These are phyloP conservation scores for Quercus tomentella DNA, from an alignment of 331 rosid species.

Conservation along the genomic window DNA sequence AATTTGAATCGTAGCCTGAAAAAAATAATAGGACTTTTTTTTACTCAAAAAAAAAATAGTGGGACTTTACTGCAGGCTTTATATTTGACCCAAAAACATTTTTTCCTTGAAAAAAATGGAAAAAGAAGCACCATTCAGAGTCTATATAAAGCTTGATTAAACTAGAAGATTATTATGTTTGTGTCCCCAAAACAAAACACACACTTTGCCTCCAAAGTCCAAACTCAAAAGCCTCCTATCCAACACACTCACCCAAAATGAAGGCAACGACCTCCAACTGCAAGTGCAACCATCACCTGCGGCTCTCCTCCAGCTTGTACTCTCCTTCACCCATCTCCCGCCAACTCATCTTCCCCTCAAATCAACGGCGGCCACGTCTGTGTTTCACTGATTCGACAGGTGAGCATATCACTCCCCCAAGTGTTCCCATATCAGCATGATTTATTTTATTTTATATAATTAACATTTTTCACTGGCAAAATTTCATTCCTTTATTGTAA, in stretches of 20 bases:
- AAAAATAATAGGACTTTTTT: fast-evolving
- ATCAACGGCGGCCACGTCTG: background rate
- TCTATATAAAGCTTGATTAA: too few species aligned
- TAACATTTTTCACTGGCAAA: background rate
- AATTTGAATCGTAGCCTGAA: fast-evolving
- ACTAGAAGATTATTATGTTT: too few species aligned
- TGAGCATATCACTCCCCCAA: background rate
- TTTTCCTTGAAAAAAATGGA: too few species aligned
- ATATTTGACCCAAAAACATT: too few species aligned
- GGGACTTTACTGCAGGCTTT: too few species aligned
- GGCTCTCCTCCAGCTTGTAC: background rate
- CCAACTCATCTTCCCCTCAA: background rate
- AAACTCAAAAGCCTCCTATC: background rate
- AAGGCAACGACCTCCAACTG: conserved; percentile 4
- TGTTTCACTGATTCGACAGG: conserved; percentile 15
- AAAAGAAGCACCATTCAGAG: too few species aligned
- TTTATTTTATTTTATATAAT: too few species aligned
- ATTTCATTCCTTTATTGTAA: background rate
- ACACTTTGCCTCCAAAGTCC: too few species aligned
- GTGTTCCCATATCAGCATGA: too few species aligned
- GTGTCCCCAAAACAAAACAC: too few species aligned
- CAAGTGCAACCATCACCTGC: background rate
- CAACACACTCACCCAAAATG: background rate
- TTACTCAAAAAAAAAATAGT: too few species aligned
- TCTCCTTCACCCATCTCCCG: conserved; percentile 1